Percentiles rank a stretch among this genome's conserved stretches.
phyloP scores from a whole-genome alignment of 352 stramenopile species.

The Globisporangium echinulatum region DNA sequence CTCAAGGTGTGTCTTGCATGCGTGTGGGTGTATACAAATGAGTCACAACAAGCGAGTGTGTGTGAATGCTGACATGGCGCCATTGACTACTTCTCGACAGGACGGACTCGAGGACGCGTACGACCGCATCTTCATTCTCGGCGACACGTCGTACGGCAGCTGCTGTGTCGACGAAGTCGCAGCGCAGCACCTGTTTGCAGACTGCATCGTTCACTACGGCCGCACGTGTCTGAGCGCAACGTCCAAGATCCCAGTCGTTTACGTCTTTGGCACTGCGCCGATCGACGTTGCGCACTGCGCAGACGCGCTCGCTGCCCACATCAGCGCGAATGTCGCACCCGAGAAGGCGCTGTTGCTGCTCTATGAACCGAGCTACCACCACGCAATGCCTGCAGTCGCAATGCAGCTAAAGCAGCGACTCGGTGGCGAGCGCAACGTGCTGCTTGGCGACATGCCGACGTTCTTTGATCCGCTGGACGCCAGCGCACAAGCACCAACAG shows the following conservation, averaged over 20 bases:
- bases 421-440: slow-evolving; percentile 32
- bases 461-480: slow-evolving; percentile 43
- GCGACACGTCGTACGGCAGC: slow-evolving; percentile 94
- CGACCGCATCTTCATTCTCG: slow-evolving; percentile 90
- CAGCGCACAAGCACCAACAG: neutral
- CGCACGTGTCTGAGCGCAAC: slow-evolving; percentile 88
- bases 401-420: slow-evolving; percentile 26
- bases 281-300: slow-evolving; percentile 58
- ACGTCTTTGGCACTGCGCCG: slow-evolving; percentile 81
- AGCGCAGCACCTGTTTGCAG: slow-evolving; percentile 89
- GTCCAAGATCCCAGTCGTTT: slow-evolving; percentile 86
- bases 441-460: slow-evolving; percentile 60
- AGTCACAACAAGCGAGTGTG: neutral
- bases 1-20: slow-evolving; percentile 26
- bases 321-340: slow-evolving; percentile 20
- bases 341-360: slow-evolving; percentile 79
- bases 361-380: slow-evolving; percentile 88
- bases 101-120: slow-evolving; percentile 26
- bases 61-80: neutral
- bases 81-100: slow-evolving; percentile 7
- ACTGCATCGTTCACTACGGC: slow-evolving; percentile 94
- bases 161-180: slow-evolving; percentile 96
- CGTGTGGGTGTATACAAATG: neutral
- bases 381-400: slow-evolving; percentile 61
- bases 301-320: slow-evolving; percentile 24